phyloP scores from a whole-genome alignment of 192 early-diverging fungal genomes.

The Coemansia sp. region DNA sequence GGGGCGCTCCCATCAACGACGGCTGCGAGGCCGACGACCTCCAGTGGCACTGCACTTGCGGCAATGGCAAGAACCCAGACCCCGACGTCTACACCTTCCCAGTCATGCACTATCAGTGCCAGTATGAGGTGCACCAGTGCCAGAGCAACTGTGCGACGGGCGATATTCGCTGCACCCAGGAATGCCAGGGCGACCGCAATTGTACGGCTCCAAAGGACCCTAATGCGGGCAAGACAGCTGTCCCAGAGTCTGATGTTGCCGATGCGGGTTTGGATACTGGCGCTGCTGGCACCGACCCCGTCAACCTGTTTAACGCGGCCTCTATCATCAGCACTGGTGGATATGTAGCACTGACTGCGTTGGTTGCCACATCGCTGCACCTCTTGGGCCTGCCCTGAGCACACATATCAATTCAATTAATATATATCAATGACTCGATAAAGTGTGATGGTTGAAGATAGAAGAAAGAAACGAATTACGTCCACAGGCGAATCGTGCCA shows the following conservation, averaged over 20 bases:
- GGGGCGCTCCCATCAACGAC: constrained; percentile 48
- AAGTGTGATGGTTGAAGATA: neutral
- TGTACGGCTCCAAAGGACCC: constrained; percentile 56
- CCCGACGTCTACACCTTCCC: constrained; percentile 54
- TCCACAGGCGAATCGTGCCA: constrained; percentile 83
- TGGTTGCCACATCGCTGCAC: constrained; percentile 45
- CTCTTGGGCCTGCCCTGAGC: constrained; percentile 27
- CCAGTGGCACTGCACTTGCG: constrained; percentile 52
- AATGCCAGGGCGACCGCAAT: constrained; percentile 53
- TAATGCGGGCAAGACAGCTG: constrained; percentile 39
- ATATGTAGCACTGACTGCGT: constrained; percentile 32
- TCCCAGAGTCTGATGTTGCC: constrained; percentile 28
- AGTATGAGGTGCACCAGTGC: constrained; percentile 50
- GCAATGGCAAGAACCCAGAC: constrained; percentile 55
- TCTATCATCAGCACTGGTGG: constrained; percentile 34
- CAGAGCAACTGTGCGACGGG: constrained; percentile 54
- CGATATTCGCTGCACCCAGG: constrained; percentile 53
- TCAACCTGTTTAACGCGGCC: constrained; percentile 50
- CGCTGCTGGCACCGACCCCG: constrained; percentile 16
- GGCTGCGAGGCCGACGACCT: constrained; percentile 47
- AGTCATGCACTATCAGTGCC: constrained; percentile 54
- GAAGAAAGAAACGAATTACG: constrained; percentile 44
- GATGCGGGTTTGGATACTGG: constrained; percentile 42
- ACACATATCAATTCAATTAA: neutral
- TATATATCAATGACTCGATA: neutral